Evolutionary conservation across 208 protist genomes (phyloP).

Genomic region (Cochliopodium minus): DNA sequence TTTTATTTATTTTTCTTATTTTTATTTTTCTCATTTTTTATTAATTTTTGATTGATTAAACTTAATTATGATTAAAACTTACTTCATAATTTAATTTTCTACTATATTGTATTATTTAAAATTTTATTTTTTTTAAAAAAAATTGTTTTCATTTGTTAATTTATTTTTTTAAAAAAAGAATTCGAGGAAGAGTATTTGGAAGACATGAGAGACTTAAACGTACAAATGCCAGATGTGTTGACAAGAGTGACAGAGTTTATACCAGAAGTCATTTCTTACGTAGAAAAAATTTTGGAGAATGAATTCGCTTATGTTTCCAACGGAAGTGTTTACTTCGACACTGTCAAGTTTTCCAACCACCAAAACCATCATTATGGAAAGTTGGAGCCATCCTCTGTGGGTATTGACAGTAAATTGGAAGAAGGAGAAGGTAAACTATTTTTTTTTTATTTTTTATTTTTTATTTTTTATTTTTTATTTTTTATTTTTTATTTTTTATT

Average conservation of each 20-base stretch:
- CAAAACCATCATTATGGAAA: constrained; percentile 76
- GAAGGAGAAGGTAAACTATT: constrained; percentile 72
- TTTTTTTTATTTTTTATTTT: too few relatives aligned
- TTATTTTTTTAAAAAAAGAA: too few relatives aligned
- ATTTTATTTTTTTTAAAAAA: too few relatives aligned
- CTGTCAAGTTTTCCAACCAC: constrained; percentile 41
- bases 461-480: too few relatives aligned
- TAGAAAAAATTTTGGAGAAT: constrained; percentile 79
- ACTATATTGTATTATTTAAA: too few relatives aligned
- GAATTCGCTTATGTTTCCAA: constrained; percentile 75
- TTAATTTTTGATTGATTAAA: too few relatives aligned
- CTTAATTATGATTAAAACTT: too few relatives aligned
- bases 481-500: too few relatives aligned
- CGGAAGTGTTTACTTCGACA: constrained; percentile 86
- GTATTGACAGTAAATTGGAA: constrained; percentile 30
- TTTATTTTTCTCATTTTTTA: too few relatives aligned
- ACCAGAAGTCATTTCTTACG: constrained; percentile 72
- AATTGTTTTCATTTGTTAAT: too few relatives aligned
- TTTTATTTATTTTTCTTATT: too few relatives aligned
- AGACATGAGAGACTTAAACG: constrained; percentile 64
- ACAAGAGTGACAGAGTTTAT: constrained; percentile 92
- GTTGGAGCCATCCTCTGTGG: constrained; percentile 37
- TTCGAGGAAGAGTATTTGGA: constrained; percentile 74
- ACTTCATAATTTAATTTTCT: too few relatives aligned
- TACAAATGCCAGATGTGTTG: constrained; percentile 66